These are phyloP conservation scores for Baeospora myosura DNA, from an alignment of 1,284 basidiomycete species.

Conservation along the genomic window DNA sequence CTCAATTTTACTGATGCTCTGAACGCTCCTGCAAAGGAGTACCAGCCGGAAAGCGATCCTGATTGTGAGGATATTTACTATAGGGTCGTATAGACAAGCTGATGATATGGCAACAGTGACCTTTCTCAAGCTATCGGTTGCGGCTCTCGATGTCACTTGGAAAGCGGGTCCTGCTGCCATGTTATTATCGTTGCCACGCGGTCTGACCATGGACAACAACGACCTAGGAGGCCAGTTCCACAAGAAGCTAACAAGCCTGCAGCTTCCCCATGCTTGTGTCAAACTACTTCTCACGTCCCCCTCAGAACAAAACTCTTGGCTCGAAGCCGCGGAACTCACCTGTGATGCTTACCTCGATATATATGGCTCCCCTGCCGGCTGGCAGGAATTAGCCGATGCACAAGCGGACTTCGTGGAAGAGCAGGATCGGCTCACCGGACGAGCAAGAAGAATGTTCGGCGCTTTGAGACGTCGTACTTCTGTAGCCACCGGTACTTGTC, in stretches of 20 bases:
- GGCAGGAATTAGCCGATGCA: slow-evolving; percentile 39
- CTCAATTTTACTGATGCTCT: slow-evolving; percentile 68
- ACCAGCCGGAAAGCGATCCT: slow-evolving; percentile 55
- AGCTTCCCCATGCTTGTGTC: slow-evolving; percentile 39
- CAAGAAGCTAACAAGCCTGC: slow-evolving; percentile 51
- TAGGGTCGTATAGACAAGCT: background rate
- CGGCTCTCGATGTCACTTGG: slow-evolving; percentile 49
- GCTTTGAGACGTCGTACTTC: slow-evolving; percentile 12
- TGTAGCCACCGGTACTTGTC: slow-evolving; percentile 10
- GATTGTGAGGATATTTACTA: slow-evolving; percentile 53
- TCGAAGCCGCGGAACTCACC: slow-evolving; percentile 54
- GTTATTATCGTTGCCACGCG: slow-evolving; percentile 49
- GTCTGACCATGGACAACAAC: slow-evolving; percentile 63
- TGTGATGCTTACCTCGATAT: slow-evolving; percentile 61
- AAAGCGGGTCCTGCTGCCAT: slow-evolving; percentile 45
- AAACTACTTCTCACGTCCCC: slow-evolving; percentile 38
- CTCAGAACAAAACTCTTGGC: slow-evolving; percentile 45
- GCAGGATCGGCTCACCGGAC: slow-evolving; percentile 64
- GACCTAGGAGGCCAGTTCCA: slow-evolving; percentile 64
- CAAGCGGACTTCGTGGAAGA: slow-evolving; percentile 66
- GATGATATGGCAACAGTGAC: slow-evolving; percentile 40
- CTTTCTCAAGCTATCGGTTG: slow-evolving; percentile 58
- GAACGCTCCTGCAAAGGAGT: slow-evolving; percentile 75
- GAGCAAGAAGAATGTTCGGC: slow-evolving; percentile 54
- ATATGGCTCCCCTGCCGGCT: slow-evolving; percentile 58